phyloP scores from a whole-genome alignment of 2,329 filamentous ascomycete species.

The Lithohypha guttulata region DNA sequence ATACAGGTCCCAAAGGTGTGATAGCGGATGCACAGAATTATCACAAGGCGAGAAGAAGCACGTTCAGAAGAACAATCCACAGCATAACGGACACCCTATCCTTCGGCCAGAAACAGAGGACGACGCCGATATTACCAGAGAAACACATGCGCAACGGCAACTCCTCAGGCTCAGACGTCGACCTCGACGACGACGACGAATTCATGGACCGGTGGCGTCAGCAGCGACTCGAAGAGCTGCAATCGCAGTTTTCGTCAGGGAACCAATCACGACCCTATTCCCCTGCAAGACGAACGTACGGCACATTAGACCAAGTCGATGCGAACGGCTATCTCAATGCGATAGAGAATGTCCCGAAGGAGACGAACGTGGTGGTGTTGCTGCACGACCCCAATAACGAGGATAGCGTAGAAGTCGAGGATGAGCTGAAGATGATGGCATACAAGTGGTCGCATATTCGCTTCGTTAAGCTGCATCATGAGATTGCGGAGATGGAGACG shows the following conservation, averaged over 20 bases:
- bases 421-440: constrained; percentile 66
- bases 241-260: constrained; percentile 46
- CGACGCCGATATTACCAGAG: neutral
- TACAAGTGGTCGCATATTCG: constrained; percentile 58
- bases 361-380: constrained; percentile 82
- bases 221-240: constrained; percentile 64
- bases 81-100: constrained; percentile 20
- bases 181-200: constrained; percentile 35
- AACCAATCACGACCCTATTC: constrained; percentile 49
- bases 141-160: constrained; percentile 15
- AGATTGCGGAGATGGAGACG: constrained; percentile 88
- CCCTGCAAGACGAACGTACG: constrained; percentile 67
- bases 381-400: constrained; percentile 81
- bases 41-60: constrained; percentile 37
- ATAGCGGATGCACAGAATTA: constrained; percentile 42
- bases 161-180: constrained; percentile 18
- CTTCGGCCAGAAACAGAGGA: constrained; percentile 9
- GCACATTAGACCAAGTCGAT: constrained; percentile 72
- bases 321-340: constrained; percentile 90
- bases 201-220: constrained; percentile 73
- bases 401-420: constrained; percentile 68
- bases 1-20: constrained; percentile 42
- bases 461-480: constrained; percentile 84
- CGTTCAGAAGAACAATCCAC: constrained; percentile 32
- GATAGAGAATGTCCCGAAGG: constrained; percentile 74